phyloP scores from a whole-genome alignment of 73 alveolate species.

The Stentor coeruleus region DNA sequence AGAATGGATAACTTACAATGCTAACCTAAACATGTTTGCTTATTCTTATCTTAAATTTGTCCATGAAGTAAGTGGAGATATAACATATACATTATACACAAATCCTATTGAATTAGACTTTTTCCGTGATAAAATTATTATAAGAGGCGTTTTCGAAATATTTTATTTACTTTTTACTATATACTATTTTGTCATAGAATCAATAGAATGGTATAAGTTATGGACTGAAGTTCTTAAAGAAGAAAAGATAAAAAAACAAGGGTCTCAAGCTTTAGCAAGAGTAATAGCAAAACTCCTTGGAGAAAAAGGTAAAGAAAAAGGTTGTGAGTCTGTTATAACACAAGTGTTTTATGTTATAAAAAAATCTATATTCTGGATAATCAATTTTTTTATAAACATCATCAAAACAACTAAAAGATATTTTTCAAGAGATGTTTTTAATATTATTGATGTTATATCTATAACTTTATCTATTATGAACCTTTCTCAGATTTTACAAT shows the following conservation, averaged over 20 bases:
- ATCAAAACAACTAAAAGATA: not conserved
- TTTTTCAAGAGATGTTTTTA: too few species aligned
- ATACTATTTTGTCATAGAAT: constrained; percentile 5
- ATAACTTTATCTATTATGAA: constrained; percentile 13
- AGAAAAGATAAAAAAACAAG: not conserved
- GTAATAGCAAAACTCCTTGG: too few species aligned
- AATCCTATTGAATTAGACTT: constrained; percentile 29
- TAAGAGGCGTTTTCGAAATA: constrained; percentile 32
- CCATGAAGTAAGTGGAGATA: constrained; percentile 39
- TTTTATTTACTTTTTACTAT: constrained; percentile 27
- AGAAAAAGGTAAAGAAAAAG: not conserved
- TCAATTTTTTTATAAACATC: too few species aligned
- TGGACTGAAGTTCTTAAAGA: constrained; percentile 17
- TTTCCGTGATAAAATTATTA: not conserved
- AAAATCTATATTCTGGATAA: too few species aligned
- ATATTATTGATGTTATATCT: not conserved
- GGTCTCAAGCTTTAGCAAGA: too few species aligned
- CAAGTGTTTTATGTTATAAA: too few species aligned
- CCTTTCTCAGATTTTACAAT: not conserved
- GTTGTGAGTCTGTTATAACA: not conserved
- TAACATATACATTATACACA: not conserved
- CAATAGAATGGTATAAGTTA: not conserved
- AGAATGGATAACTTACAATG: constrained; percentile 22
- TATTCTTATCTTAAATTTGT: constrained; percentile 28
- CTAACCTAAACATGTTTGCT: constrained; percentile 24